These are phyloP conservation scores for Leavenworthia alabamica DNA, from an alignment of 345 rosid genomes.

Conservation along the genomic window DNA sequence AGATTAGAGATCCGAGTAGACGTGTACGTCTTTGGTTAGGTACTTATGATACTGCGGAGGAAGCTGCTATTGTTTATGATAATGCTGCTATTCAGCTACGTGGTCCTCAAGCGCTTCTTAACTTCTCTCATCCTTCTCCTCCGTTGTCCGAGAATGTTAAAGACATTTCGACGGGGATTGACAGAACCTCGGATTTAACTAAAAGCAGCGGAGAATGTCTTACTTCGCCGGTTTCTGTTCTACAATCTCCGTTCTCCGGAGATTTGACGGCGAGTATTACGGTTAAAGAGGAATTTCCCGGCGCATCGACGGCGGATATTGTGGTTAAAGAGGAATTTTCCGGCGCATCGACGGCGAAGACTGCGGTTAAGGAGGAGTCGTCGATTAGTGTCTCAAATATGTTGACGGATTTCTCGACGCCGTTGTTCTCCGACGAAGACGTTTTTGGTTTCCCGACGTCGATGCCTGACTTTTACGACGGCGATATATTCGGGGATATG, in stretches of 20 bases:
- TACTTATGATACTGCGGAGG: constrained; percentile 86
- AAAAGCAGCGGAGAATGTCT: constrained; percentile 11
- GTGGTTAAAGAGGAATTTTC: background rate
- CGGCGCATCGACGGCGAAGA: background rate
- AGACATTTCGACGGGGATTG: background rate
- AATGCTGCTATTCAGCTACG: constrained; percentile 90
- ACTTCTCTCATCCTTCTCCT: constrained; percentile 54
- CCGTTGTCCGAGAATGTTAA: constrained; percentile 12
- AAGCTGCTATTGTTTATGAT: constrained; percentile 91
- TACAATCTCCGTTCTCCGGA: constrained; percentile 51
- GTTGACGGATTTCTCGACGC: constrained; percentile 35
- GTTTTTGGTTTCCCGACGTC: constrained; percentile 47
- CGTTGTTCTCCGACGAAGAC: constrained; percentile 35
- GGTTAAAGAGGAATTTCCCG: background rate
- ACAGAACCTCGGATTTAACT: background rate
- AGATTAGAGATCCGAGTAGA: constrained; percentile 80
- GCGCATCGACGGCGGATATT: background rate
- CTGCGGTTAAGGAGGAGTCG: constrained; percentile 4
- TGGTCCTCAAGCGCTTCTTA: constrained; percentile 81
- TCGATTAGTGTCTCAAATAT: constrained; percentile 23
- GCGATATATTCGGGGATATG: constrained; percentile 25
- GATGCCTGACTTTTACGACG: constrained; percentile 35
- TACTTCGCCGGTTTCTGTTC: constrained; percentile 72
- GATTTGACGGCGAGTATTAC: background rate
- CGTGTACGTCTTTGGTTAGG: constrained; percentile 90